phyloP scores from a whole-genome alignment of 306 rosid species.

The Citrullus mucosospermus region DNA sequence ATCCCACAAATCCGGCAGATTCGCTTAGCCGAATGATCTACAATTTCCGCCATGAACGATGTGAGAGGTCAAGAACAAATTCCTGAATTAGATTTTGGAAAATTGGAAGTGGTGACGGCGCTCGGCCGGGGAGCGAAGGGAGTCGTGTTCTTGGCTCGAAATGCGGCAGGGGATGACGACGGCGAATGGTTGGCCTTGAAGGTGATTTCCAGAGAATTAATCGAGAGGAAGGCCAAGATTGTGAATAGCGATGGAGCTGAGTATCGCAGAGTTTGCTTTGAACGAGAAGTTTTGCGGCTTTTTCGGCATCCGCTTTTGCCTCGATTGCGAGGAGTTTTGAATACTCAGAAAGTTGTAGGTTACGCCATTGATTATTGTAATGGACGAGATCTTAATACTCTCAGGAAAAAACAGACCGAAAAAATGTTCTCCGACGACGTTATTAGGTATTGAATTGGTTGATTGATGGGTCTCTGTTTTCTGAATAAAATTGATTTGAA shows the following conservation, averaged over 20 bases:
- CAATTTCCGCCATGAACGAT: conserved; percentile 19
- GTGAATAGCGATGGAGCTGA: conserved; percentile 12
- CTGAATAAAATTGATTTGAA: neutral
- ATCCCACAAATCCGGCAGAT: neutral
- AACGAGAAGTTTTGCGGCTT: conserved; percentile 47
- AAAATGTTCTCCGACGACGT: conserved; percentile 55
- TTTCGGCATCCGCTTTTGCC: conserved; percentile 68
- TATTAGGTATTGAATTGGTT: conserved; percentile 34
- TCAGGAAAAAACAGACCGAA: conserved; percentile 52
- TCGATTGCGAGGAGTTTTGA: conserved; percentile 39
- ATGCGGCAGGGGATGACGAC: neutral
- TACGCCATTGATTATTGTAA: conserved; percentile 70
- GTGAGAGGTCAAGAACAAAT: neutral
- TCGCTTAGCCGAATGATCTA: neutral
- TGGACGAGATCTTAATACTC: conserved; percentile 62
- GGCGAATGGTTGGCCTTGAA: conserved; percentile 53
- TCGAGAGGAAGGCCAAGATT: conserved; percentile 25
- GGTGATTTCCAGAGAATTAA: conserved; percentile 49
- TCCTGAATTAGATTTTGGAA: conserved; percentile 24
- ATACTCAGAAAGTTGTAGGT: conserved; percentile 41
- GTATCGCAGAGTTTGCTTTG: conserved; percentile 53
- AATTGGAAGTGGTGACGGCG: conserved; percentile 41
- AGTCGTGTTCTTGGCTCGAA: conserved; percentile 48
- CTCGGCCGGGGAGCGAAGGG: conserved; percentile 98
- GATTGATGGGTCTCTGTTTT: neutral